These are phyloP conservation scores for Sapria himalayana DNA, from an alignment of 345 rosid species.

Conservation along the genomic window DNA sequence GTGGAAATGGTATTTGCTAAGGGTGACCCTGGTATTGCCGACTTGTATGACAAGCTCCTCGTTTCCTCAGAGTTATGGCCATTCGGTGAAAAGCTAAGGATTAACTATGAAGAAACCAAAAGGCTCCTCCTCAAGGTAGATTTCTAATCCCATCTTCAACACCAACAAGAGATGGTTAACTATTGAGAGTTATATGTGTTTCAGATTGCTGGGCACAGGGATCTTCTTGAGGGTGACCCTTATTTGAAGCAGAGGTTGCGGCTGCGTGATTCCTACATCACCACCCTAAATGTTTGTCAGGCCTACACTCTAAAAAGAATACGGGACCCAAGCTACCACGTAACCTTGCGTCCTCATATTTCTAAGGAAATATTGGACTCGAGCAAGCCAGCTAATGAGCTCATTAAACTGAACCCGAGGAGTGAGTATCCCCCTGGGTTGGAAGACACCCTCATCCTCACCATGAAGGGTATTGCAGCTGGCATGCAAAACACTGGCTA, in stretches of 20 bases:
- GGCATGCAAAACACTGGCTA: constrained; percentile 94
- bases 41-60: constrained; percentile 66
- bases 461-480: constrained; percentile 96
- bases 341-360: constrained; percentile 52
- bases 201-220: constrained; percentile 85
- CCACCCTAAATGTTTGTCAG: constrained; percentile 84
- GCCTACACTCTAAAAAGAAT: constrained; percentile 87
- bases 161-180: too few relatives aligned
- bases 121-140: constrained; percentile 67
- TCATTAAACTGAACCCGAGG: constrained; percentile 53
- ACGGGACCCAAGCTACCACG: constrained; percentile 66
- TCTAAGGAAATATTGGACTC: constrained; percentile 67
- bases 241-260: constrained; percentile 88
- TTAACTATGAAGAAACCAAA: constrained; percentile 68
- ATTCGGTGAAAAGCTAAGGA: constrained; percentile 54
- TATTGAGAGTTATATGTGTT: not conserved
- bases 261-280: constrained; percentile 84
- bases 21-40: constrained; percentile 89
- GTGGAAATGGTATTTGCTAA: constrained; percentile 99
- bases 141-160: not conserved
- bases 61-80: constrained; percentile 64
- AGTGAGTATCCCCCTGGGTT: constrained; percentile 83
- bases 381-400: constrained; percentile 53
- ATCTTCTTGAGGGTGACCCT: constrained; percentile 91
- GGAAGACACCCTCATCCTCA: constrained; percentile 94